These are phyloP conservation scores for Pascua sp. DNA, from an alignment of 1,284 basidiomycete genomes.

Conservation along the genomic window DNA sequence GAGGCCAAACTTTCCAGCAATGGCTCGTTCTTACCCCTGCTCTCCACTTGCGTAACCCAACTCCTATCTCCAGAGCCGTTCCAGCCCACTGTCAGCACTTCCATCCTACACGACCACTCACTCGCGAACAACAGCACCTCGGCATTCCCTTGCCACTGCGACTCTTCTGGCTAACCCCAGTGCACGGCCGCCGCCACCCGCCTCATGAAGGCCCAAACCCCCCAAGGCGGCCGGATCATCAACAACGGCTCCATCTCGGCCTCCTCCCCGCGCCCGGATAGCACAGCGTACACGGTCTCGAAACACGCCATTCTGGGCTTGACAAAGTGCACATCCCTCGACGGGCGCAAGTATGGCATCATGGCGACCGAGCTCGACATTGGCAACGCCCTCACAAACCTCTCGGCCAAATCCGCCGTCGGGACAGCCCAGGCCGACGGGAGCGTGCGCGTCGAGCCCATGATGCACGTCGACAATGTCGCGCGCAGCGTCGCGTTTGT, in stretches of 20 bases:
- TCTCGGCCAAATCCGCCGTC: conserved; percentile 52
- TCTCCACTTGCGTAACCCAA: too few relatives aligned
- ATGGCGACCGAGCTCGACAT: conserved; percentile 77
- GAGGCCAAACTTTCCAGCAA: too few relatives aligned
- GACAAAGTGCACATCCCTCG: conserved; percentile 69
- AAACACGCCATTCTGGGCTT: conserved; percentile 75
- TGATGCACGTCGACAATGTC: conserved; percentile 57
- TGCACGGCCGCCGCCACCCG: conserved; percentile 72
- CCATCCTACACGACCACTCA: too few relatives aligned
- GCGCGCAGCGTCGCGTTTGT: conserved; percentile 67
- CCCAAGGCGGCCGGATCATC: conserved; percentile 74
- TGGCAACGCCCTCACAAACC: conserved; percentile 65
- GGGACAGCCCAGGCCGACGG: conserved; percentile 70
- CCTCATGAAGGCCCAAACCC: conserved; percentile 67
- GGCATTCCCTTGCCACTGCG: too few relatives aligned
- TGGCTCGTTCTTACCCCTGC: too few relatives aligned
- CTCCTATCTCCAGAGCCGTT: too few relatives aligned
- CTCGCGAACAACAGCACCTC: too few relatives aligned
- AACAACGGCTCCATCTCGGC: conserved; percentile 79
- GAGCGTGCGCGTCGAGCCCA: conserved; percentile 57
- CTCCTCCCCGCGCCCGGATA: conserved; percentile 62
- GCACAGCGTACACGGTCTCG: conserved; percentile 65
- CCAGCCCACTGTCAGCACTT: too few relatives aligned
- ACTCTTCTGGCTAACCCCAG: too few relatives aligned
- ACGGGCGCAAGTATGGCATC: conserved; percentile 69